Percentiles rank a stretch among this genome's conserved stretches.
phyloP scores from a whole-genome alignment of 192 early-diverging fungal species.

The Podila verticillata region DNA sequence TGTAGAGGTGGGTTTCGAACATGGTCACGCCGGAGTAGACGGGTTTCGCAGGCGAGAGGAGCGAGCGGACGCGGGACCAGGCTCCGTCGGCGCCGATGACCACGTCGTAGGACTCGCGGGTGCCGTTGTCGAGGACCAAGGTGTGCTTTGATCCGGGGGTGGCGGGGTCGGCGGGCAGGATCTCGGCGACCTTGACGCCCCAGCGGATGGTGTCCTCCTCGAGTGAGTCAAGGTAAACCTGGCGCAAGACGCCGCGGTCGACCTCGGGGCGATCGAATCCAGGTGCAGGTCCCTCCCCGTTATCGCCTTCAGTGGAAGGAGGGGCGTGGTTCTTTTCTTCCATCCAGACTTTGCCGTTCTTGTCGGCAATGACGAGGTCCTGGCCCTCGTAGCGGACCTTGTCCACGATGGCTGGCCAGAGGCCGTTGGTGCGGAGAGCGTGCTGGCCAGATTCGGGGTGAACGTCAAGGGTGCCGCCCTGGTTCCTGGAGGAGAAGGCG shows the following conservation, averaged over 20 bases:
- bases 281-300: not conserved
- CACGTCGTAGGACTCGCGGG: conserved; percentile 29
- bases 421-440: conserved; percentile 30
- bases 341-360: conserved; percentile 28
- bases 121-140: conserved; percentile 37
- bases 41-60: conserved; percentile 50
- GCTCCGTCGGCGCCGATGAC: conserved; percentile 67
- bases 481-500: conserved; percentile 26
- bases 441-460: conserved; percentile 54
- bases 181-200: conserved; percentile 23
- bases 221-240: conserved; percentile 55
- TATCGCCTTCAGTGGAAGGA: too few species aligned
- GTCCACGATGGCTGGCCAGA: conserved; percentile 39
- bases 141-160: not conserved
- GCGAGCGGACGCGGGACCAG: conserved; percentile 59
- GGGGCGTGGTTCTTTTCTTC: conserved; percentile 15
- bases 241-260: conserved; percentile 55
- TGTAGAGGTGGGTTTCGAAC: conserved; percentile 49
- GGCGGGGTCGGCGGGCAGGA: conserved; percentile 7
- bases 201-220: conserved; percentile 49
- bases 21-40: conserved; percentile 54
- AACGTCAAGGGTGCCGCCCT: conserved; percentile 64
- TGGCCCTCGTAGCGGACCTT: conserved; percentile 52
- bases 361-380: conserved; percentile 42
- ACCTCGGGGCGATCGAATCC: conserved; percentile 53